Base-by-base conservation (phyloP, 2,329 filamentous ascomycete genomes). In the Sporothrix globosa region DNA sequence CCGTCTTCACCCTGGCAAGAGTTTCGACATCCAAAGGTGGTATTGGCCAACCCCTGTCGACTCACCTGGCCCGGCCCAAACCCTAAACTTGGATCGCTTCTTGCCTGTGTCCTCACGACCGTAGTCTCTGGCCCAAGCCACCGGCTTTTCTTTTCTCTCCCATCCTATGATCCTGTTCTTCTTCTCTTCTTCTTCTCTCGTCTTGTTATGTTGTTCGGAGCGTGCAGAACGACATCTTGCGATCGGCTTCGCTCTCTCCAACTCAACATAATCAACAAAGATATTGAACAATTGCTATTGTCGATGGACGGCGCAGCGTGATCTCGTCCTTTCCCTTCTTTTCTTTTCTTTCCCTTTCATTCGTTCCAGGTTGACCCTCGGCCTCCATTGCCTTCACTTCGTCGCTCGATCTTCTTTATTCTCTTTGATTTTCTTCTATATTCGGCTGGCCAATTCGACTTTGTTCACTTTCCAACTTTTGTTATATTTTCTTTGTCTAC, bases 341-440 rank as follows among this genome's bases (percentile, higher is more conserved):
- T 69, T 60, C n/a, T 58, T 39, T 61, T 69, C 24, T 71, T 52
- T 24, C 56, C 58, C 39, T 70, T 72, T 34, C 58, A 65, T 72
- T 70, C 66, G 58, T 70, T 72, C 71, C 70, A 73, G 69, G 71
- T 72, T 73, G 71, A 73, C 27, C 71, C 68, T 71, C 67, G 69
- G 69, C 71, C 68, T 56, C 27, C 61, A 50, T 66, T 67, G 60
- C 46, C 34, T 68, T 66, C 50, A 63, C 46, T 66, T 63, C n/a
- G 50, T 61, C 24, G 61, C 52, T 63, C 10, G 48, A 53, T 56
- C 30, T 61, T 69, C 11, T 65, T 61, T 39, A 60, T 66, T 30
- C 34, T 39, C 13, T 67, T 65, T 54, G 21, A n/a, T 9, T 41
- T 63, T 27, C 54, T n/a, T 56, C 27, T 68, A 67, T 56, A 24